phyloP scores from a whole-genome alignment of 2,329 filamentous ascomycete species.

The Aspergillus sp. region DNA sequence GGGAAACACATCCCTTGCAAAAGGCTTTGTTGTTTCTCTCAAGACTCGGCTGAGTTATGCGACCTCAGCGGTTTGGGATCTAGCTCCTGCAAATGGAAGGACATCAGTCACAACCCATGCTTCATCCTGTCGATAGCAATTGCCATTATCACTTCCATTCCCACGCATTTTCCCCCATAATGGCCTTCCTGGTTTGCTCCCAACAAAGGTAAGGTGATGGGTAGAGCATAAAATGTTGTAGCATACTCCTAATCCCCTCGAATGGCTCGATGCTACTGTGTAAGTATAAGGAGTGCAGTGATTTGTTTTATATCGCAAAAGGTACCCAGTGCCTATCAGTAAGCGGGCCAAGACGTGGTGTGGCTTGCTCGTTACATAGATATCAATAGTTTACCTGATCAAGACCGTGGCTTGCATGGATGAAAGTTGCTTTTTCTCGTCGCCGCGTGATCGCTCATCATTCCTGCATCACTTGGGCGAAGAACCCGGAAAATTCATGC shows the following conservation, averaged over 20 bases:
- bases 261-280: background rate
- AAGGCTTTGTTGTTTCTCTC: no score
- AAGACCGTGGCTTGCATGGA: constrained; percentile 12
- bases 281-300: background rate
- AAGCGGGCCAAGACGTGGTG: constrained; percentile 11
- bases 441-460: constrained; percentile 15
- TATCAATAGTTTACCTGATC: constrained; percentile 5
- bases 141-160: background rate
- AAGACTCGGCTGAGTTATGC: background rate
- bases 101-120: no score
- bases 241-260: background rate
- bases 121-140: no score
- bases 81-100: background rate
- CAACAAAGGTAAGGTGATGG: background rate
- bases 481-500: background rate
- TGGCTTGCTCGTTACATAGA: constrained; percentile 19
- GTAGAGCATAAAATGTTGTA: background rate
- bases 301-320: background rate
- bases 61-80: background rate
- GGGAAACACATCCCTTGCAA: no score
- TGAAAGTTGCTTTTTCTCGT: constrained; percentile 9
- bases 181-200: background rate
- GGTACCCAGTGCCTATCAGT: background rate
- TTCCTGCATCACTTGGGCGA: background rate
- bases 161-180: background rate